Evolutionary conservation across 2,329 filamentous ascomycete genomes (phyloP).

Genomic region (Fusarium proliferatum): DNA sequence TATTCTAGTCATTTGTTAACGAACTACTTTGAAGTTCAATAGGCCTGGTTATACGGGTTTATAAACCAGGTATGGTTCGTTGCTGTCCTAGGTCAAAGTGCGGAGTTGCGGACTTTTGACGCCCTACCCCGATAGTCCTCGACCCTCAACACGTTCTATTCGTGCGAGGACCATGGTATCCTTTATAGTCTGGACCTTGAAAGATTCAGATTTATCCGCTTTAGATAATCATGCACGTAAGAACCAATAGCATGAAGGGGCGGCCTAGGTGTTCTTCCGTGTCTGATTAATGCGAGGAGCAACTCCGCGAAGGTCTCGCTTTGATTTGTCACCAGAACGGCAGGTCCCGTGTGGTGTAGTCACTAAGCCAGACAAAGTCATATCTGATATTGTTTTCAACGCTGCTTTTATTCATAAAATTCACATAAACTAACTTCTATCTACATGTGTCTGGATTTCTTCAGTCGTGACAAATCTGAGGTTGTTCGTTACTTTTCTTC

Average conservation of each 20-base stretch:
- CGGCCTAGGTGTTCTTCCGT: not conserved
- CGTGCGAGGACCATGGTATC: not conserved
- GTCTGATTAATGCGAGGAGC: not conserved
- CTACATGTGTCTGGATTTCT: not conserved
- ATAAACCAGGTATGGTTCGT: not conserved
- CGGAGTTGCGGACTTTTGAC: conserved; percentile 3
- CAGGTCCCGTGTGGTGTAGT: not conserved
- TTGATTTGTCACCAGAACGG: not conserved
- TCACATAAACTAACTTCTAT: not conserved
- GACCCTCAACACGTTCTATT: not conserved
- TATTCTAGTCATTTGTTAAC: no score
- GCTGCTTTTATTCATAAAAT: not conserved
- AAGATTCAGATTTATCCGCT: not conserved
- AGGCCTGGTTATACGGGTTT: fast-evolving
- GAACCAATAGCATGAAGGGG: not conserved
- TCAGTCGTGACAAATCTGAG: not conserved
- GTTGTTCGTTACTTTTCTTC: not conserved
- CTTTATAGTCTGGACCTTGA: not conserved
- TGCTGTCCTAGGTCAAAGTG: not conserved
- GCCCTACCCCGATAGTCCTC: not conserved
- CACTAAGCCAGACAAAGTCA: no score
- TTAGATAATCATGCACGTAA: not conserved
- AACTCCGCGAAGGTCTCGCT: not conserved
- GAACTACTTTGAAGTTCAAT: no score
- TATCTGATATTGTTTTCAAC: no score